Conservation (phyloP, 2,329 filamentous ascomycete species). For the Paraconiothyrium sp. region DNA sequence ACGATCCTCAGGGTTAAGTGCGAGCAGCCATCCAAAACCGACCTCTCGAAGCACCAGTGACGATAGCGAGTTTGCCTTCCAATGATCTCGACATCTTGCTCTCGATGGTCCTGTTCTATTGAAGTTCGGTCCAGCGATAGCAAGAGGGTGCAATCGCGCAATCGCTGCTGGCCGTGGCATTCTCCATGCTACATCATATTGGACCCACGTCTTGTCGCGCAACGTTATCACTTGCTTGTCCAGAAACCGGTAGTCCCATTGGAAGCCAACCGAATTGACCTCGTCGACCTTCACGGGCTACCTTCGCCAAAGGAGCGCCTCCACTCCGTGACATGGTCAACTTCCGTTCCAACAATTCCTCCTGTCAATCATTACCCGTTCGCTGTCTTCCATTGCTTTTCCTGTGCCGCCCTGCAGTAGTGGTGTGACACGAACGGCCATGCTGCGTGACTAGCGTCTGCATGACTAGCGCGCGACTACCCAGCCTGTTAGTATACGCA, state of each 20-base stretch:
- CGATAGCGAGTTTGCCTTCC: constrained; percentile 78
- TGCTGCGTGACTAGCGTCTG: background rate
- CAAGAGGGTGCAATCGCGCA: background rate
- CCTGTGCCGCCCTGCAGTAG: background rate
- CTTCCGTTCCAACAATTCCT: background rate
- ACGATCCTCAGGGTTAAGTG: no score
- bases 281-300: background rate
- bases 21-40: constrained; percentile 27
- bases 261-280: background rate
- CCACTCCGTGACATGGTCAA: background rate
- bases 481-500: background rate
- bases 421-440: background rate
- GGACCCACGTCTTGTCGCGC: background rate
- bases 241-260: background rate
- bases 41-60: constrained; percentile 84
- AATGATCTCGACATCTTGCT: constrained; percentile 46
- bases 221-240: background rate
- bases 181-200: no score
- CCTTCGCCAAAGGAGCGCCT: background rate
- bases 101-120: background rate
- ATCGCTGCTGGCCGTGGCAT: background rate
- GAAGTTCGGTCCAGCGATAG: background rate
- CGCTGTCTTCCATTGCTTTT: background rate
- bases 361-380: constrained; percentile 1
- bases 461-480: background rate